A percentile compares a stretch with the other conserved stretches of the same genome.
Conservation (phyloP, 208 protist species). For the Leishmania tarentolae region DNA sequence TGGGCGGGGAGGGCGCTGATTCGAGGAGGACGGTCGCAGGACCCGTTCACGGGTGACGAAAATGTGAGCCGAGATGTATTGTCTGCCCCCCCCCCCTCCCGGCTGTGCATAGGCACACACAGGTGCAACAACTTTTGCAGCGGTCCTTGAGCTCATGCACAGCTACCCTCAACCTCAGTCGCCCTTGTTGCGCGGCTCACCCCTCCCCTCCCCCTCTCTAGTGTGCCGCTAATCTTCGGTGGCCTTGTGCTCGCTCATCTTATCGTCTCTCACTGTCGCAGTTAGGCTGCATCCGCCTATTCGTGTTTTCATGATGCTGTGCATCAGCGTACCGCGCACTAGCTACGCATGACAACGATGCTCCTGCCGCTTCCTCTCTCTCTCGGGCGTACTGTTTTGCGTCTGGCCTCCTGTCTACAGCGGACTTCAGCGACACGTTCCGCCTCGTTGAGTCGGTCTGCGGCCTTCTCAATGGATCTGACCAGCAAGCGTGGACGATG, state of each 20-base stretch:
- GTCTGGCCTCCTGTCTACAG: conserved; percentile 68
- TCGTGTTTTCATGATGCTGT: neutral
- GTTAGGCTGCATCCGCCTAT: neutral
- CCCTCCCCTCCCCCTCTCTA: neutral
- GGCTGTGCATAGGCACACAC: too few species aligned
- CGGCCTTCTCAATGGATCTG: conserved; percentile 91
- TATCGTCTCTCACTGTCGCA: neutral
- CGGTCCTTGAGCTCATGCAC: too few species aligned
- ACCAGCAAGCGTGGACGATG: conserved; percentile 98
- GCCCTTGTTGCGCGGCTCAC: neutral
- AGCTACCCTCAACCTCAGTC: too few species aligned
- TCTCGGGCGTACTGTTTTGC: conserved; percentile 59
- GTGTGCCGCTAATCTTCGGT: neutral
- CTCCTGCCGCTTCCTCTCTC: conserved; percentile 55
- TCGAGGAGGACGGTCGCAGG: neutral
- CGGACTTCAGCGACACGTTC: conserved; percentile 96
- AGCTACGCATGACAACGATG: conserved; percentile 47
- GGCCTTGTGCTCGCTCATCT: neutral
- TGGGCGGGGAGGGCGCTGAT: neutral
- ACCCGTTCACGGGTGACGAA: neutral
- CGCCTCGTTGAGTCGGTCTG: conserved; percentile 97
- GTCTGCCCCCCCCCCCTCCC: neutral
- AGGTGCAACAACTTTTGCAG: too few species aligned
- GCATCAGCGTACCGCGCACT: conserved; percentile 32
- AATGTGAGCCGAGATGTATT: neutral